A percentile compares a stretch with the other conserved stretches of the same genome.
Conservation (phyloP, 176 grass and related monocot species). For the Paspalum notatum region DNA sequence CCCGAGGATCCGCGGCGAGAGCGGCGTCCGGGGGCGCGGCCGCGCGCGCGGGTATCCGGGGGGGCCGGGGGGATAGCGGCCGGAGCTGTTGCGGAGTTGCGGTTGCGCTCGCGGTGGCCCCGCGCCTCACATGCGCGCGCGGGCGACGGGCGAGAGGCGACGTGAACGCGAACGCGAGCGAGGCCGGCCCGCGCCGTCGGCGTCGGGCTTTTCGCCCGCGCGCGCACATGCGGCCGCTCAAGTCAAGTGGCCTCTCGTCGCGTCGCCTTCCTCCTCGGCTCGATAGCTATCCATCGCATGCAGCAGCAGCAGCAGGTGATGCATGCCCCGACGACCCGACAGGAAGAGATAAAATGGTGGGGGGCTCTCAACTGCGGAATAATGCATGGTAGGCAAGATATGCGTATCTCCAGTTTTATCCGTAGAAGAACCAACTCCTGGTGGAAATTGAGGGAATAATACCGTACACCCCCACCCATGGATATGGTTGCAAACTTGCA, state of each 20-base stretch:
- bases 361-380: background rate
- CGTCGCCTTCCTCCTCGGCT: background rate
- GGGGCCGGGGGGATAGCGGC: too few relatives aligned
- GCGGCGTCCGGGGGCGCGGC: too few relatives aligned
- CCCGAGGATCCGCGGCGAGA: too few relatives aligned
- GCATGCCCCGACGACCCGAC: background rate
- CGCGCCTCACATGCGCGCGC: slow-evolving; percentile 9
- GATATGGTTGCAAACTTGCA: background rate
- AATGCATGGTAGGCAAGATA: background rate
- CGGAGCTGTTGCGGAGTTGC: too few relatives aligned
- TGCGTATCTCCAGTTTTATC: slow-evolving; percentile 19
- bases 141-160: background rate
- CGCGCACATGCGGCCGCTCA: slow-evolving; percentile 16
- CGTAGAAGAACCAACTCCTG: too few relatives aligned
- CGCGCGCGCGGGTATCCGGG: too few relatives aligned
- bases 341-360: slow-evolving; percentile 23
- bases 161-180: too few relatives aligned
- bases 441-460: background rate
- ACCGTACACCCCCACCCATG: too few relatives aligned
- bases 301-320: too few relatives aligned
- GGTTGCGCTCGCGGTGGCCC: slow-evolving; percentile 1
- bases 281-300: background rate
- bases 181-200: slow-evolving; percentile 20
- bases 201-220: background rate
- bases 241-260: background rate